Base-by-base conservation (phyloP, 352 stramenopile genomes). In the Phytopythium sindhum region DNA sequence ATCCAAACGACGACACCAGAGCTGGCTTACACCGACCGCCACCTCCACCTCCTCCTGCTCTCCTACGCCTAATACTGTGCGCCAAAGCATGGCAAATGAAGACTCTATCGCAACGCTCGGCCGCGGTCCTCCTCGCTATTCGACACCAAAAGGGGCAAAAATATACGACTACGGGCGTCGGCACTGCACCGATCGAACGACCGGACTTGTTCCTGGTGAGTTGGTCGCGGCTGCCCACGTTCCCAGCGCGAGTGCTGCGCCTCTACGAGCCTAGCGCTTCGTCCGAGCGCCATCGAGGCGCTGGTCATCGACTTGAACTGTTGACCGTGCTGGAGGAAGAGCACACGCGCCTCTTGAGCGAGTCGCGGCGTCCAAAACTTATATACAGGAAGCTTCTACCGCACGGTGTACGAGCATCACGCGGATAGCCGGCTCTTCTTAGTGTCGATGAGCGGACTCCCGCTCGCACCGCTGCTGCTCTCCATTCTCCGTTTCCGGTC, bases 401-500 rank as follows among this genome's bases (percentile, higher is more conserved):
- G 5, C n/a, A 19, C 12, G 48, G 26, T 26, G 2, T 15, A 19
- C 12, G 48, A 28, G 71, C 68, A 54, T 86, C 72, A 88, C 31
- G 76, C 58, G 33, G 78, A 85, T 44, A 88, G 24, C 69, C 81
- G 82, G 62, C 62, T 81, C 70, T 88, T 88, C 72, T 88, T 87
- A 52, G 67, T 73, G 54, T 84, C 66, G 19, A 64, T 69, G 56
- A 80, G 57, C 1, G 70, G 33, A 15, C 62, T 67, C 5, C 75
- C 67, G 39, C 73, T 64, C 28, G 70, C 60, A 8, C 60, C 59
- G 31, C 29, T 21, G 39, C 45, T 55, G 47, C 53, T 71, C 29
- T 89, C 80, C 35, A 88, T 55, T 41, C 79, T 65, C 45, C 78
- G 83, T 64, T 91, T 90, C 52, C 80, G 83, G 59, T 90, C 79